Percentiles rank a stretch among this genome's conserved stretches.
These are phyloP conservation scores for Fusarium chaquense DNA, from an alignment of 2,329 filamentous ascomycete species.

Conservation along the genomic window DNA sequence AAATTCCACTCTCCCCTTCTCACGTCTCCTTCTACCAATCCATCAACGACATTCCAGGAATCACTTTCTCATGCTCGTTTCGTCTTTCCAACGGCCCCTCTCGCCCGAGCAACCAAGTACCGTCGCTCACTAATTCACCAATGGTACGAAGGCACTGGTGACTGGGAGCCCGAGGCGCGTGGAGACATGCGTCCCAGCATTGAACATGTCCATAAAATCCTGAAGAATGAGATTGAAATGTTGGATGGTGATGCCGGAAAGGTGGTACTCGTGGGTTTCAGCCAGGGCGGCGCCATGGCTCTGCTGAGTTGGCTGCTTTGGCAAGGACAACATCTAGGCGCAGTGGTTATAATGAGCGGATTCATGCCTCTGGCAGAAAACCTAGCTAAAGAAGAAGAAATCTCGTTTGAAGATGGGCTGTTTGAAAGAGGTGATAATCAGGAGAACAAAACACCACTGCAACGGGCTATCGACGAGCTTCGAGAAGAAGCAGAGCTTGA, in stretches of 20 bases:
- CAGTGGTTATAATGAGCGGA: slow-evolving; percentile 58
- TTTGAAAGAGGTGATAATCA: slow-evolving; percentile 34
- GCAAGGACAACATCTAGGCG: slow-evolving; percentile 56
- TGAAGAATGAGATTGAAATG: slow-evolving; percentile 52
- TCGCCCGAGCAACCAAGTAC: slow-evolving; percentile 50
- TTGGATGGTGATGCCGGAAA: slow-evolving; percentile 53
- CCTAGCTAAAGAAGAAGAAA: slow-evolving; percentile 39
- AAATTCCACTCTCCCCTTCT: slow-evolving; percentile 58
- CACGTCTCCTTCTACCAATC: slow-evolving; percentile 21
- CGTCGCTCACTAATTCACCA: slow-evolving; percentile 51
- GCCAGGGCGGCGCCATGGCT: slow-evolving; percentile 65
- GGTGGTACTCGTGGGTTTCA: slow-evolving; percentile 63
- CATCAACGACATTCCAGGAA: slow-evolving; percentile 45
- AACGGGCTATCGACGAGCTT: slow-evolving; percentile 44
- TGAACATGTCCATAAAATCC: slow-evolving; percentile 54
- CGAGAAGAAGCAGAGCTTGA: slow-evolving; percentile 48
- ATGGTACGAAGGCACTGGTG: slow-evolving; percentile 54
- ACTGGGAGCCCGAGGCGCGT: slow-evolving; percentile 51
- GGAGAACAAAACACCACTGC: slow-evolving; percentile 29
- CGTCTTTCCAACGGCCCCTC: slow-evolving; percentile 63
- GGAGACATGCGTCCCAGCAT: slow-evolving; percentile 57
- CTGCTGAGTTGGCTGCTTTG: slow-evolving; percentile 59
- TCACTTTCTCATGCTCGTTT: slow-evolving; percentile 60
- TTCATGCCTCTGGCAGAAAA: slow-evolving; percentile 58
- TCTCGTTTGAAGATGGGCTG: slow-evolving; percentile 22